Evolutionary conservation across 768 basidiomycete species (phyloP).

Genomic region (Macrolepiota albuminosa): DNA sequence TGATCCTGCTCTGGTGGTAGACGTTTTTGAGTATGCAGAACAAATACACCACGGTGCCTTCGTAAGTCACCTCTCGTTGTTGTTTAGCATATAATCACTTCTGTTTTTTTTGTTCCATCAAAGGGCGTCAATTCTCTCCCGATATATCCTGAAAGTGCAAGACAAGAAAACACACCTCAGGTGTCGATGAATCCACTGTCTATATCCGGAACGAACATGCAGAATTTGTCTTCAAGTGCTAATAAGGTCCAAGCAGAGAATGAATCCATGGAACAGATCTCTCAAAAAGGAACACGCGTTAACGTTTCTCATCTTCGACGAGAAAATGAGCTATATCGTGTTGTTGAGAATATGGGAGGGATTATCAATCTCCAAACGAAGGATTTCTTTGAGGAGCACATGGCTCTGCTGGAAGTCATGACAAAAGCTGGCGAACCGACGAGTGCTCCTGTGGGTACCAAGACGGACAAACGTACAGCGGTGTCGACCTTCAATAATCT

Average conservation of each 20-base stretch:
- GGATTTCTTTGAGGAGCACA: constrained; percentile 67
- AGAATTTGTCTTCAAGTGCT: not conserved
- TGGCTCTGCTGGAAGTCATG: constrained; percentile 54
- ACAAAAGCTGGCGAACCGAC: constrained; percentile 59
- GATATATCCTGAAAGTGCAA: not conserved
- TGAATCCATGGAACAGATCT: not conserved
- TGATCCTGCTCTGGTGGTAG: constrained; percentile 14
- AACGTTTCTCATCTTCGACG: constrained; percentile 78
- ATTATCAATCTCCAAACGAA: constrained; percentile 61
- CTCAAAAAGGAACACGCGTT: constrained; percentile 29
- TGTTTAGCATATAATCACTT: not conserved
- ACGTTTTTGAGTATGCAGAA: constrained; percentile 3
- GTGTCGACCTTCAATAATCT: constrained; percentile 53
- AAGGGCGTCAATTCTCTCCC: not conserved
- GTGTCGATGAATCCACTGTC: not conserved
- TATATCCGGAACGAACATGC: not conserved
- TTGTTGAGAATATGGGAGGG: constrained; percentile 64
- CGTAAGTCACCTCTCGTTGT: not conserved
- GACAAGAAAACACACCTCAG: not conserved
- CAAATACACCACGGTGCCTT: not conserved
- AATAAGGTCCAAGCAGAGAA: not conserved
- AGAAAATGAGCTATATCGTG: constrained; percentile 72
- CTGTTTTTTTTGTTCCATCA: not conserved
- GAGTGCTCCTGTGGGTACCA: constrained; percentile 64
- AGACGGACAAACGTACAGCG: constrained; percentile 71